These are phyloP conservation scores for Hylodesmum podocarpum DNA, from an alignment of 306 rosid species.

Conservation along the genomic window DNA sequence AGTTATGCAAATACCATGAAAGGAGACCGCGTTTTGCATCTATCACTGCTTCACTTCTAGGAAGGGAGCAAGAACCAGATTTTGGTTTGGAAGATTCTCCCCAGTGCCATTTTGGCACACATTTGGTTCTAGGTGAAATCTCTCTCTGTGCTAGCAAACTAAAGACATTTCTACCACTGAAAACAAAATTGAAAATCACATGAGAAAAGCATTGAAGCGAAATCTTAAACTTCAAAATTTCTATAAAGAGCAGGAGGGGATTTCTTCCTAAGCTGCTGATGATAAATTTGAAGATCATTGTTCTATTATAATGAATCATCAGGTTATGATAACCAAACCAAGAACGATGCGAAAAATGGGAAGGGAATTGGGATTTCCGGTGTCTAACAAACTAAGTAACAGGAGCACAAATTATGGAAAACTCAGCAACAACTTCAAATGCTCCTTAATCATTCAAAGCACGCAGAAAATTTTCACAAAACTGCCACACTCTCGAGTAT, in stretches of 20 bases:
- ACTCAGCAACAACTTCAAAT: neutral
- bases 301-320: neutral
- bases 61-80: constrained; percentile 20
- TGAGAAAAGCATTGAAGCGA: neutral
- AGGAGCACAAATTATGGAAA: neutral
- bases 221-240: neutral
- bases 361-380: neutral
- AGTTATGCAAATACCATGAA: constrained; percentile 41
- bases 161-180: constrained; percentile 46
- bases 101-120: constrained; percentile 43
- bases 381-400: neutral
- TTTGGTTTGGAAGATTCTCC: constrained; percentile 38
- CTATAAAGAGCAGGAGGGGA: neutral
- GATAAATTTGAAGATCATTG: neutral
- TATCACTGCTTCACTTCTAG: constrained; percentile 26
- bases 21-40: constrained; percentile 45
- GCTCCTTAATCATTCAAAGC: neutral
- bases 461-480: neutral
- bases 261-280: neutral
- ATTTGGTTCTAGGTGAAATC: constrained; percentile 46
- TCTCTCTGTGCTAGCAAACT: constrained; percentile 43
- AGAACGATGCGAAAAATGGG: neutral
- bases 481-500: neutral
- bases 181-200: neutral
- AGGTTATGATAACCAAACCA: neutral